Base-by-base conservation (phyloP, 306 rosid genomes). In the Castanea crenata region DNA sequence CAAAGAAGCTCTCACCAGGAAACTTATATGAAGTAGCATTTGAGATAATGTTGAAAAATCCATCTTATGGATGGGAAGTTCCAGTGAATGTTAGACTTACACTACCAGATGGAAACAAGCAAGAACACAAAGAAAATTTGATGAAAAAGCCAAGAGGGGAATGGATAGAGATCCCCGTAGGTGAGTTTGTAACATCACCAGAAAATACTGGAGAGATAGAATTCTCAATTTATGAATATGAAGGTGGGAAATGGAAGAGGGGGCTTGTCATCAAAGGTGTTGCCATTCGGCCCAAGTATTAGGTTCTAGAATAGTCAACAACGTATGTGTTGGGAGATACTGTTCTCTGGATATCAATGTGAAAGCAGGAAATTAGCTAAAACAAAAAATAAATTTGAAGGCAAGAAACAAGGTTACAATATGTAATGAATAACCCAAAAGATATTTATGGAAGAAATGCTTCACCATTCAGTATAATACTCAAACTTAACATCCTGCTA, bases 221-320 rank as follows among this genome's bases (percentile, higher is more conserved):
- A 34, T 21, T 91, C 67, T 74, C 90, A 19, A 21, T 94, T 87
- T 85, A 75, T 79, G 97, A 92, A 73, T 55, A 78, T 78, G 90
- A 83, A 5, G 77, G 78, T 64, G 92, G 88, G 38, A n/a, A 15
- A 2, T 92, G 98, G 97, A 94, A 92, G 89, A 78, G 58, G 3
- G 97, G 97, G 29, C 91, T 92, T 72, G 2, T 89, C 74, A 78
- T 92, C 81, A 87, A 83, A 87, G 97, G 91, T 1, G 71, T 89
- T 69, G 38, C 62, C 71, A 83, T 94, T 81, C 88, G 78, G 21
- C 88, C 97, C 34, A 88, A 87, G 79, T 70, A 75, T 76, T 81
- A 46, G 49, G 21, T 34, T 46, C 38, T 19, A 51, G 5, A 64
- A 29, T 75, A 3, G 10, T 19, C 41, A 34, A 29, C 41, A 16